Evolutionary conservation across 2,329 filamentous ascomycete species (phyloP).

Genomic region (Arthrobotrys megalospora): DNA sequence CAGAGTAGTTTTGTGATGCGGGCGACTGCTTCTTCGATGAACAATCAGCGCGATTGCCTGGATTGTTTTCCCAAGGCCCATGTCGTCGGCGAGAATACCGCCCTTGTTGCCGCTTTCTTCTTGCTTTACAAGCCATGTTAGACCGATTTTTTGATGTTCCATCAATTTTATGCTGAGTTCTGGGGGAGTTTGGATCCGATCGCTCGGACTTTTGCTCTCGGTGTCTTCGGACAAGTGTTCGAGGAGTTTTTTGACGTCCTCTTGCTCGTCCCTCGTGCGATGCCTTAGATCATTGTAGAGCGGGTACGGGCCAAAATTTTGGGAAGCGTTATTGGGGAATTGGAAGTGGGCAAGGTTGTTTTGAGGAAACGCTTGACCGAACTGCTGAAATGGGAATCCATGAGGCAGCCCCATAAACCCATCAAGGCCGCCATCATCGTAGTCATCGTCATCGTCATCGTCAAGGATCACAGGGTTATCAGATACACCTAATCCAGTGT

Average conservation of each 20-base stretch:
- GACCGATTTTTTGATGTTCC: slow-evolving; percentile 83
- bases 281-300: neutral
- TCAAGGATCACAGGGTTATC: slow-evolving; percentile 35
- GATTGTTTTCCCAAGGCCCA: slow-evolving; percentile 88
- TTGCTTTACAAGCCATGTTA: slow-evolving; percentile 82
- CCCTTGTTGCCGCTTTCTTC: slow-evolving; percentile 81
- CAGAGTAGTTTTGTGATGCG: slow-evolving; percentile 65
- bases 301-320: neutral
- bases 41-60: slow-evolving; percentile 85
- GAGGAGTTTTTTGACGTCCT: slow-evolving; percentile 57
- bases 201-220: slow-evolving; percentile 71
- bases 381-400: slow-evolving; percentile 1
- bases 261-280: slow-evolving; percentile 26
- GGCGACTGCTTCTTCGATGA: slow-evolving; percentile 75
- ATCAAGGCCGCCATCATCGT: neutral
- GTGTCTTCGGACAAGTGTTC: slow-evolving; percentile 62
- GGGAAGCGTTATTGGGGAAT: neutral
- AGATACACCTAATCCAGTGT: neutral
- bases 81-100: slow-evolving; percentile 83
- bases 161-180: slow-evolving; percentile 80
- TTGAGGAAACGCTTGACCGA: neutral
- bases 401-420: neutral
- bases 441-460: slow-evolving; percentile 21
- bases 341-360: neutral
- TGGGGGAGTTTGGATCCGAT: slow-evolving; percentile 78